phyloP scores from a whole-genome alignment of 1,284 basidiomycete genomes.

The Cystobasidium sp. region DNA sequence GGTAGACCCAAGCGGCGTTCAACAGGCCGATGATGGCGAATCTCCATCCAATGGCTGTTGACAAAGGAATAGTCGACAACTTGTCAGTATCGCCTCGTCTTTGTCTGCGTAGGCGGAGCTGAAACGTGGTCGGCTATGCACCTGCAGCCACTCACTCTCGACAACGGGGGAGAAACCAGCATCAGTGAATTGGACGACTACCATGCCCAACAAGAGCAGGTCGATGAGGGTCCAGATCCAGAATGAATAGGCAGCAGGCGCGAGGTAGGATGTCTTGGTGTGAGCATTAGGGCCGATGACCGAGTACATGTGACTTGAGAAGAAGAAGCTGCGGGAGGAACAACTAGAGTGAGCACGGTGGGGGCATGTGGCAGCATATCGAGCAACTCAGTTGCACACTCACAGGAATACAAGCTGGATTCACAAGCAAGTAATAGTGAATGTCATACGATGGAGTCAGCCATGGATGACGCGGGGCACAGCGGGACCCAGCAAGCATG shows the following conservation, averaged over 20 bases:
- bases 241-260: conserved; percentile 45
- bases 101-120: not conserved
- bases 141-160: not conserved
- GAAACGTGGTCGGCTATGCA: not conserved
- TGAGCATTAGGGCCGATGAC: conserved; percentile 36
- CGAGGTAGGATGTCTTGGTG: conserved; percentile 38
- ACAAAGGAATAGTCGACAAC: conserved; percentile 45
- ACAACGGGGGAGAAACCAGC: conserved; percentile 32
- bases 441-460: conserved; percentile 19
- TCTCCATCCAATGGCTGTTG: conserved; percentile 57
- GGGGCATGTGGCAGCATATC: not conserved
- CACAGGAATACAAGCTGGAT: conserved; percentile 31
- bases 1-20: conserved; percentile 53
- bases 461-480: not conserved
- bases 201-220: conserved; percentile 57
- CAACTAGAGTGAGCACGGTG: not conserved
- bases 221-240: conserved; percentile 53
- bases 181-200: conserved; percentile 53
- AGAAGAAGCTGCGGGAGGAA: conserved; percentile 48
- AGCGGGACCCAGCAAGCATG: not conserved
- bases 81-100: conserved; percentile 48
- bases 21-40: conserved; percentile 56
- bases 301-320: conserved; percentile 49
- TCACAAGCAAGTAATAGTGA: not conserved
- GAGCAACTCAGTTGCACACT: not conserved